Evolutionary conservation across 768 basidiomycete species (phyloP), one percentile per base, ranked within the genome.

Genomic region (Termitomyces sp.): DNA sequence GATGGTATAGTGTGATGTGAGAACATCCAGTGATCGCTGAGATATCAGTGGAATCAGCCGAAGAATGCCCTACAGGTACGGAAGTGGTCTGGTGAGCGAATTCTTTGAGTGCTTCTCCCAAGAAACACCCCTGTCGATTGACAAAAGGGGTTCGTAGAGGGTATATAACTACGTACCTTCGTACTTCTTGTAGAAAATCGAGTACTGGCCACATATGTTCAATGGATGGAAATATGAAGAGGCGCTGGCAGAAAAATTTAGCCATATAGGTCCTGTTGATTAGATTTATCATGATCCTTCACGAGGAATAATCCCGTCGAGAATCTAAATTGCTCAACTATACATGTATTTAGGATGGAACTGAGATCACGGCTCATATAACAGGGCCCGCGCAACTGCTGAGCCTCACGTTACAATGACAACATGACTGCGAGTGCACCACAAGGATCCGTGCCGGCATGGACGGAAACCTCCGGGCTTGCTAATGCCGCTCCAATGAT

Each of bases 401-500:
- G 5, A 28, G n/a, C 28, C 28, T 20, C 7, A 24, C 18, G 35
- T 36, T 7, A 22, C 6, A 32, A 15, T 15, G 18, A 57, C 50
- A 42, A 49, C 42, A 55, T 38, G n/a, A 52, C 36, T 32, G 58
- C 36, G 49, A 58, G 46, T 46, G 32, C 45, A 65, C 44, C 45
- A 65, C 44, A 39, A 42, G 18, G 33, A 51, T 62, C 35, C 20
- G n/a, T 57, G 55, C 50, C 58, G 59, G 54, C 55, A 56, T 46
- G 55, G 35, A 44, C 67, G 67, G 69, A 58, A 65, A 63, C 39
- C 38, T 36, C 69, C 67, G 69, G 55, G 38, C 49, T 62, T 60
- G 57, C n/a, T n/a, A n/a, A n/a, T n/a, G 38, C 59, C 51, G 59
- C 58, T 66, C 69, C 67, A 70, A 57, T 58, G 33, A 66, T 54